phyloP scores from a whole-genome alignment of 2,329 filamentous ascomycete species.

The Aulographum hederae region DNA sequence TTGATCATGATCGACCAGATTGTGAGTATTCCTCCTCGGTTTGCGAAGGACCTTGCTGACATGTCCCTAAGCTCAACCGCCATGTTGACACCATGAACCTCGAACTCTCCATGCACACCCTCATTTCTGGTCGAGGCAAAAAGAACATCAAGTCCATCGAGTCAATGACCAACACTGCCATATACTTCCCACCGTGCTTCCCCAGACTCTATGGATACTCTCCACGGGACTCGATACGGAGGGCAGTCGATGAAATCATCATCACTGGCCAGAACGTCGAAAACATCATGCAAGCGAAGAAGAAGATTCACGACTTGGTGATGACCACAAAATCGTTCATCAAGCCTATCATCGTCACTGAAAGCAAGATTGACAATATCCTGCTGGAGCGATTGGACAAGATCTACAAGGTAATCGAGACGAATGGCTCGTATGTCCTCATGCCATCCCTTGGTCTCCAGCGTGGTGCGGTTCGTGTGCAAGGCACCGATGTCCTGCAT shows the following conservation, averaged over 20 bases:
- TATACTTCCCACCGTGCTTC: constrained; percentile 94
- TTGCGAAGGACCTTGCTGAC: constrained; percentile 16
- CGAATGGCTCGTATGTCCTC: constrained; percentile 86
- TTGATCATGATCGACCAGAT: constrained; percentile 95
- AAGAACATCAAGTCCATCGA: constrained; percentile 98
- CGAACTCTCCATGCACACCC: constrained; percentile 73
- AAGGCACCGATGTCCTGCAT: constrained; percentile 82
- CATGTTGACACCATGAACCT: constrained; percentile 64
- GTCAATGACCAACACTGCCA: constrained; percentile 84
- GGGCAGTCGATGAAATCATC: constrained; percentile 79
- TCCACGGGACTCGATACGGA: constrained; percentile 60
- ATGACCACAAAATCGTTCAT: constrained; percentile 56
- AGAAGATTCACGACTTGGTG: constrained; percentile 75
- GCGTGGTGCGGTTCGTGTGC: constrained; percentile 69
- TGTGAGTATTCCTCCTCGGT: constrained; percentile 32
- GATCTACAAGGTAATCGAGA: constrained; percentile 93
- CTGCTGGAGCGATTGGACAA: constrained; percentile 83
- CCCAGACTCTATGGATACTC: constrained; percentile 82
- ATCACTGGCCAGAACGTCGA: constrained; percentile 82
- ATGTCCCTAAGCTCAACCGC: constrained; percentile 48
- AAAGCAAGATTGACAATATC: constrained; percentile 89
- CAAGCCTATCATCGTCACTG: constrained; percentile 80
- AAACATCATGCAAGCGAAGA: constrained; percentile 74
- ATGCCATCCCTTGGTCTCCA: constrained; percentile 78
- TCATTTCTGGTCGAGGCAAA: constrained; percentile 80